Base-by-base conservation (phyloP, 2,329 filamentous ascomycete genomes). In the Aspergillus glaucus region DNA sequence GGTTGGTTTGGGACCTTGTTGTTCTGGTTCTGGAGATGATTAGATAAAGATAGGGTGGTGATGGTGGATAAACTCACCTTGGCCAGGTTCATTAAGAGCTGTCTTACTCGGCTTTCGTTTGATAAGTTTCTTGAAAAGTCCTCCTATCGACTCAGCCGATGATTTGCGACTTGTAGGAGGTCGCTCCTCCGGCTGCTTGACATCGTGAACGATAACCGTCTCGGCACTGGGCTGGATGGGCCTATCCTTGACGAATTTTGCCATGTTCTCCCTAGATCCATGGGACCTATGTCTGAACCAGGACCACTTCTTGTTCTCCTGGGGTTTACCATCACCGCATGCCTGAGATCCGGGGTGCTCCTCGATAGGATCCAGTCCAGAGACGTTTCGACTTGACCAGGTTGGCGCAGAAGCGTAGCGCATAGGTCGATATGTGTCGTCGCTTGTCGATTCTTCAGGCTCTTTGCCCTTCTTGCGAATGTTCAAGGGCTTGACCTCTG, bases 91-190 rank as follows among this genome's bases (percentile, higher is more conserved):
- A 52, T 54, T 51, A 2, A 48, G 48, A 43, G 50, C 49, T 41
- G 50, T 51, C 49, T 70, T 72, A 41, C 66, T 71, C 32, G 71
- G 64, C 45, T 69, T 65, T 54, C 75, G 78, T 57, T 74, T 77
- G 40, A 77, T 71, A 45, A 82, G 75, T 46, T 78, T 72, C 51
- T 75, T 78, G 40, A 79, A 68, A 50, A 81, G 73, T 6, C 75
- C 74, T 26, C 64, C 68, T 48, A 76, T 76, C 4, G 50, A 53
- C 45, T 62, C 61, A 36, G 52, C 60, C 9, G 47, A 58, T 1
- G 59, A 47, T 42, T 58, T 60, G 9, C 57, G 55, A n/a, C 45
- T 52, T 8, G 54, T 43, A 15, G 41, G n/a, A 14, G 14, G 41
- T 12, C 8, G n/a, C 8, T 26, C 41, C 26, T 43, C 41, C 14